Percentiles rank a stretch among this genome's conserved stretches.
Evolutionary conservation across 331 rosid genomes (phyloP).

Genomic region (Cydonia oblonga): DNA sequence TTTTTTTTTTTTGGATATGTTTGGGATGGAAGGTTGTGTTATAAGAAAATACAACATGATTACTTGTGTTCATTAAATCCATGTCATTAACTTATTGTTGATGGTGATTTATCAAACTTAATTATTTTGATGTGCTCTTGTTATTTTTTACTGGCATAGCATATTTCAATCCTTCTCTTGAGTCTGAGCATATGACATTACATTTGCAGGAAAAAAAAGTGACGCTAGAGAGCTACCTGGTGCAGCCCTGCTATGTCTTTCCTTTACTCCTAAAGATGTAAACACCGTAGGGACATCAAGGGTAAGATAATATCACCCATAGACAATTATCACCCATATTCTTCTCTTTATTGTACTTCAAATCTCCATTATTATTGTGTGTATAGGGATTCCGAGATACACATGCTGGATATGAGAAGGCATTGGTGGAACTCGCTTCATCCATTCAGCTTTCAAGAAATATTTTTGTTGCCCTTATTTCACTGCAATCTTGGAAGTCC

Average conservation of each 20-base stretch:
- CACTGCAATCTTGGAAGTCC: conserved; percentile 87
- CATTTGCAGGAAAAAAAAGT: conserved; percentile 46
- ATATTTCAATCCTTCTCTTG: neutral
- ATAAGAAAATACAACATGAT: neutral
- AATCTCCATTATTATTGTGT: conserved; percentile 12
- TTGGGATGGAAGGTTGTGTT: neutral
- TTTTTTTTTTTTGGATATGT: neutral
- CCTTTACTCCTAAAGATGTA: conserved; percentile 60
- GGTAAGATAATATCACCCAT: conserved; percentile 25
- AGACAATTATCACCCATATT: neutral
- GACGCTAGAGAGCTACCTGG: conserved; percentile 63
- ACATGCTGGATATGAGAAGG: conserved; percentile 59
- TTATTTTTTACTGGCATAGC: neutral
- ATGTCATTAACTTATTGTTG: neutral
- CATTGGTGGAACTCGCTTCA: conserved; percentile 59
- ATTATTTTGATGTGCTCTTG: conserved; percentile 12
- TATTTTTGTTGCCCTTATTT: conserved; percentile 61
- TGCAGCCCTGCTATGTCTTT: conserved; percentile 66
- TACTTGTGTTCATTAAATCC: neutral
- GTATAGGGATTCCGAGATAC: conserved; percentile 49
- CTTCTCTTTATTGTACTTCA: conserved; percentile 4
- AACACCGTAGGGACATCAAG: conserved; percentile 35
- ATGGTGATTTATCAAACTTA: conserved; percentile 7
- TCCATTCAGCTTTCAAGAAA: conserved; percentile 90
- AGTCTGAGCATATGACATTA: conserved; percentile 10